Evolutionary conservation across 75 land plant genomes (phyloP).

Genomic region (Ceratopteris richardii): DNA sequence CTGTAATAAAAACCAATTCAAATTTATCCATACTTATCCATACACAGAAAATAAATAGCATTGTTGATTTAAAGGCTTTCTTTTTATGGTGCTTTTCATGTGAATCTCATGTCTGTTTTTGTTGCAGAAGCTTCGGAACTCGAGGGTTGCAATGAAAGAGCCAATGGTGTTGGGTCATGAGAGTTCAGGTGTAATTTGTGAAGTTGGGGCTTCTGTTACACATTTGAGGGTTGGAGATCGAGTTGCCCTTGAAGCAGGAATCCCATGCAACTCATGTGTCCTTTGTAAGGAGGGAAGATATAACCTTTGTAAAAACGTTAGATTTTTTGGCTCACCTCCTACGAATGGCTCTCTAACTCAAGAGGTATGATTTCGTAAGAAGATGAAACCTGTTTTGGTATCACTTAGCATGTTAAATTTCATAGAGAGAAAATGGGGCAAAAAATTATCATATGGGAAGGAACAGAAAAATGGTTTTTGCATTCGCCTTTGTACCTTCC

Average conservation of each 20-base stretch:
- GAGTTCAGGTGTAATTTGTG: conserved; percentile 84
- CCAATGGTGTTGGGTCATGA: conserved; percentile 97
- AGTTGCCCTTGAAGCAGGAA: conserved; percentile 88
- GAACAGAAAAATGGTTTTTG: no score
- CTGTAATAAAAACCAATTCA: no score
- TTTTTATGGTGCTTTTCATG: no score
- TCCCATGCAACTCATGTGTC: conserved; percentile 49
- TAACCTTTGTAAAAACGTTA: conserved; percentile 29
- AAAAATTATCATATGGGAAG: no score
- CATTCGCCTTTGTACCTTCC: no score
- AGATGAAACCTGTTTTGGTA: background rate
- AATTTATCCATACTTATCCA: no score
- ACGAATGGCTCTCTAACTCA: conserved; percentile 35
- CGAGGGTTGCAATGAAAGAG: conserved; percentile 39
- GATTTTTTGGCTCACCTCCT: conserved; percentile 43
- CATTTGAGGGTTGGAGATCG: conserved; percentile 67
- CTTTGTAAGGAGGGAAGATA: conserved; percentile 23
- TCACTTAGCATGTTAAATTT: background rate
- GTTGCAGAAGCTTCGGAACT: conserved; percentile 18
- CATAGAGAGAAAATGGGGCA: no score
- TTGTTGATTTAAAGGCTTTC: no score
- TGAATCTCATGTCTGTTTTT: background rate
- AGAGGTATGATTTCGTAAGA: no score
- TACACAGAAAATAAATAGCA: no score
- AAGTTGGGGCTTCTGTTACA: conserved; percentile 69